Percentiles rank a stretch among this genome's conserved stretches.
These are phyloP conservation scores for Dioszegia crocea DNA, from an alignment of 768 basidiomycete species.

Conservation along the genomic window DNA sequence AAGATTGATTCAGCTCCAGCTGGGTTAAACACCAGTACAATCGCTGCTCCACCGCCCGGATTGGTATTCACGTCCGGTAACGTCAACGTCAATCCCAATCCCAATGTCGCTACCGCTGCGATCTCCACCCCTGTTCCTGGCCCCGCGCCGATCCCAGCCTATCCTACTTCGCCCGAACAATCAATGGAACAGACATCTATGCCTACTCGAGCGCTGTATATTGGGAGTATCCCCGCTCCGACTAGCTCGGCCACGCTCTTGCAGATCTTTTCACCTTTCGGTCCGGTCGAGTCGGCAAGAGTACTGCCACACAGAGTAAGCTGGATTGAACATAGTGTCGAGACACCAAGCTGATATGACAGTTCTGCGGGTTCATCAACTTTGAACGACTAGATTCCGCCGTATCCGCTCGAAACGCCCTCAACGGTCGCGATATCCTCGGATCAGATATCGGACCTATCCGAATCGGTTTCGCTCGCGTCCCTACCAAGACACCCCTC, in stretches of 20 bases:
- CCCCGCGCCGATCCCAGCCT: background rate
- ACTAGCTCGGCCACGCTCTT: conserved; percentile 92
- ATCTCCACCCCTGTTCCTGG: conserved; percentile 37
- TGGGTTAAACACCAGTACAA: conserved; percentile 62
- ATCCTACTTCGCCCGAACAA: conserved; percentile 16
- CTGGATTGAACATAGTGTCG: conserved; percentile 58
- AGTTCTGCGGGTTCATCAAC: conserved; percentile 62
- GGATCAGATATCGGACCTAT: conserved; percentile 96
- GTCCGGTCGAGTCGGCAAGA: conserved; percentile 92
- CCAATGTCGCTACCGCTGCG: too few relatives aligned
- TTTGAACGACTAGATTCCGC: conserved; percentile 97
- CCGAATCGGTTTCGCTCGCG: conserved; percentile 93
- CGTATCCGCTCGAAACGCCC: conserved; percentile 85
- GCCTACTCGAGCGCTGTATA: conserved; percentile 94
- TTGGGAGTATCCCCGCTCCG: conserved; percentile 91
- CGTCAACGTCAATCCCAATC: too few relatives aligned
- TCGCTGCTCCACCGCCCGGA: conserved; percentile 48
- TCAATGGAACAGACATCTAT: conserved; percentile 69
- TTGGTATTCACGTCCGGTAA: conserved; percentile 42
- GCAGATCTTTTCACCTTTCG: conserved; percentile 94
- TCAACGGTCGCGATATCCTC: conserved; percentile 92
- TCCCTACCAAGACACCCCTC: conserved; percentile 67
- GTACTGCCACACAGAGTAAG: conserved; percentile 94
- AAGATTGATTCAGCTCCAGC: conserved; percentile 95
- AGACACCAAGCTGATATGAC: background rate